Evolutionary conservation across 805 yeast genomes (phyloP), one percentile per base, ranked within the genome.

Genomic region (Spathaspora passalidarum): DNA sequence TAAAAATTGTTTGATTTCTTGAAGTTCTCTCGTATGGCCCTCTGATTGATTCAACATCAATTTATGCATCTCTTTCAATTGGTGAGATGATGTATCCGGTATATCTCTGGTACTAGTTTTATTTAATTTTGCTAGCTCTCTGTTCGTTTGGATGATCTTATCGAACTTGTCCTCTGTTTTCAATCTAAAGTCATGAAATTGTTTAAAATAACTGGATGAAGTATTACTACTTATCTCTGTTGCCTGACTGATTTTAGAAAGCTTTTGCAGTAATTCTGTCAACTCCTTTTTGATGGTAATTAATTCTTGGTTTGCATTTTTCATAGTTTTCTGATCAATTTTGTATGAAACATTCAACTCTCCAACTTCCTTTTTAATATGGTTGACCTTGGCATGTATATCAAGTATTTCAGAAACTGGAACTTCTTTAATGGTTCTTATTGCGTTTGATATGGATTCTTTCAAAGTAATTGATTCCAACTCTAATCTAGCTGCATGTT

Each of bases 401-500:
- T 10, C 7, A 3, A 20, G 16, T 5, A 42, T 32, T 4, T 43
- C 42, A 20, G 16, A n/a, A 13, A 38, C 11, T 13, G 50, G 47
- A 5, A 39, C 20, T 9, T 32, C 22, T 11, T 38, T 35, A 4
- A 44, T 8, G 3, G 25, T 11, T 14, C 40, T 38, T 6, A 36
- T 18, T 6, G 25, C 49, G 14, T 48, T 42, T 4, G 44, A 43
- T 10, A 58, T 32, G 2, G 47, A 32, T 10, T 56, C 55, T 40
- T 61, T 60, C 26, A 65, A 49, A 8, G 62, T 55, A 11, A 62
- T 45, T 1, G 65, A 57, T 44, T 65, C 69, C 9, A 63, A 44
- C 43, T 65, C 69, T 17, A 66, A 49, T 38, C 59, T 53, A 2
- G 67, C 56, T 4, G 70, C 70, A 68, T 69, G 62, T 11, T 43